Evolutionary conservation across 331 rosid genomes (phyloP).

Genomic region (Quercus phellos): DNA sequence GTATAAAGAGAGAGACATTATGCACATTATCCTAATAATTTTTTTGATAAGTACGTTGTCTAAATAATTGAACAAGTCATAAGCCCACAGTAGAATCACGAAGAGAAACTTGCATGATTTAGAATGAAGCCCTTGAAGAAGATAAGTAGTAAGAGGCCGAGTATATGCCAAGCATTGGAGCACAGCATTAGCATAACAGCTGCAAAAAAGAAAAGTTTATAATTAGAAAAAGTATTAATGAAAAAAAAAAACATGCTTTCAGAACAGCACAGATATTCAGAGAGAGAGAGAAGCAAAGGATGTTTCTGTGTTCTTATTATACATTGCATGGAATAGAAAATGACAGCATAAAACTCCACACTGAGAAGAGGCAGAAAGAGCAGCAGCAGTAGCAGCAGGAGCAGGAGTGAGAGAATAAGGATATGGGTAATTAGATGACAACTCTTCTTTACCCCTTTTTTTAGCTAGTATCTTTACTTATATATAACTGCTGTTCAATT

Average conservation of each 20-base stretch:
- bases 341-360: neutral
- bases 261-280: slow-evolving; percentile 5
- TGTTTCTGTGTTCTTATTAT: neutral
- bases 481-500: neutral
- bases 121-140: slow-evolving; percentile 74
- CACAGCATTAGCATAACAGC: slow-evolving; percentile 88
- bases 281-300: neutral
- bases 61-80: slow-evolving; percentile 12
- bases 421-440: neutral
- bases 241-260: neutral
- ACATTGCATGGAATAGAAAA: neutral
- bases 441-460: neutral
- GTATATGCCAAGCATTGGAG: slow-evolving; percentile 85
- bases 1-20: slow-evolving; percentile 22
- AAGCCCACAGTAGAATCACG: slow-evolving; percentile 10
- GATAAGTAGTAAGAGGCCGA: slow-evolving; percentile 62
- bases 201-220: slow-evolving; percentile 32
- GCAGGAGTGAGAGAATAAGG: neutral
- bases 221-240: slow-evolving; percentile 19
- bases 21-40: slow-evolving; percentile 11
- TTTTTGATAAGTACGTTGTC: neutral
- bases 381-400: neutral
- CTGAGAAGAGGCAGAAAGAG: too few species aligned
- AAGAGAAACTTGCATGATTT: slow-evolving; percentile 56
- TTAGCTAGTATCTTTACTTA: neutral